phyloP scores from a whole-genome alignment of 1,284 basidiomycete species.

The Rhodotorula sp. region DNA sequence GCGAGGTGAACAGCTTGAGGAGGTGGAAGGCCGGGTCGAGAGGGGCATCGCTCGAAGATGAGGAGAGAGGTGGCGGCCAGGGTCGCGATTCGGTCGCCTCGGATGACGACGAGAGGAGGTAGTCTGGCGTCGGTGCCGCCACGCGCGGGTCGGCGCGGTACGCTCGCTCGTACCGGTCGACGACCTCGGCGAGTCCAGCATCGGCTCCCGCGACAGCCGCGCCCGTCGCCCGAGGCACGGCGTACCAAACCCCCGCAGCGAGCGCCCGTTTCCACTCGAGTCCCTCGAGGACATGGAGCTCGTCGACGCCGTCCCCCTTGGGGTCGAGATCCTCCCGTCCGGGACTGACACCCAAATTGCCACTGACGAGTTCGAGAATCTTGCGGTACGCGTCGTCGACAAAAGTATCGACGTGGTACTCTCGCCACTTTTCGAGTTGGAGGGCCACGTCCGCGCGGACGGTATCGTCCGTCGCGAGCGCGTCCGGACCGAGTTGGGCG shows the following conservation, averaged over 20 bases:
- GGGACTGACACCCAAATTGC: constrained; percentile 66
- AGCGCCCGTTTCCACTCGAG: constrained; percentile 95
- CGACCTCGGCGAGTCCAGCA: constrained; percentile 57
- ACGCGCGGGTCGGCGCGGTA: constrained; percentile 32
- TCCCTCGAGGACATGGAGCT: constrained; percentile 70
- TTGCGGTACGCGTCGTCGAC: constrained; percentile 70
- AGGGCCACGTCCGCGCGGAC: constrained; percentile 62
- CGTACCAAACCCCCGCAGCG: constrained; percentile 89
- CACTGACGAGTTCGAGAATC: constrained; percentile 82
- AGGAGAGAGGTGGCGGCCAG: background rate
- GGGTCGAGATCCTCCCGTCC: constrained; percentile 57
- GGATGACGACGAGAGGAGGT: constrained; percentile 49
- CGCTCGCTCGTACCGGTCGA: constrained; percentile 63
- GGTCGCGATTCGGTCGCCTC: constrained; percentile 49
- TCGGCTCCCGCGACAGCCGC: background rate
- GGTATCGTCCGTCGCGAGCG: constrained; percentile 58
- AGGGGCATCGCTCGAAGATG: constrained; percentile 31
- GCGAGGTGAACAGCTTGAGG: constrained; percentile 69
- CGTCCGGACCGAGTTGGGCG: constrained; percentile 74
- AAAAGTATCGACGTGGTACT: constrained; percentile 68
- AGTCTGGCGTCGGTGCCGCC: constrained; percentile 68
- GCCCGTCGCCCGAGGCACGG: constrained; percentile 69
- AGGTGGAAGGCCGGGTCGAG: constrained; percentile 79
- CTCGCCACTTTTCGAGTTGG: constrained; percentile 82
- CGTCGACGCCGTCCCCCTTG: constrained; percentile 56